These are phyloP conservation scores for Carex sylvatica DNA, from an alignment of 202 grass and related monocot species.

Conservation along the genomic window DNA sequence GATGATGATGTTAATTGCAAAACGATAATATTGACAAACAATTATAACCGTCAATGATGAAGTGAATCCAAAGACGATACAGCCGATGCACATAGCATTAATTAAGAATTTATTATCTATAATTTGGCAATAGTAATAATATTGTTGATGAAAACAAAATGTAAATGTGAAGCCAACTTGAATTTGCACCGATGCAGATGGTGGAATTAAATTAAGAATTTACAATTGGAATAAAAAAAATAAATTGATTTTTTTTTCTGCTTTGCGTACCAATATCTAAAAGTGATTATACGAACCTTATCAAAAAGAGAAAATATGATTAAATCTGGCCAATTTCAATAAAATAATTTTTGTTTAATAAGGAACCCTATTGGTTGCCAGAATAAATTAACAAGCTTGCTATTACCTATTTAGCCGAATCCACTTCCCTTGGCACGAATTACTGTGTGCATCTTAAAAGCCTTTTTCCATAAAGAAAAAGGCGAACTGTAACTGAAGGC, in stretches of 20 bases:
- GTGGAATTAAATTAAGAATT: background rate
- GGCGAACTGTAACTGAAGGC: slow-evolving; percentile 5
- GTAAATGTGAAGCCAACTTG: background rate
- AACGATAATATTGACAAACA: background rate
- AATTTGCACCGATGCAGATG: background rate
- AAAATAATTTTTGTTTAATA: background rate
- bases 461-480: background rate
- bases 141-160: background rate
- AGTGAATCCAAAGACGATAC: background rate
- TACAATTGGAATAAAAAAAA: background rate
- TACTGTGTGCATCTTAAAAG: background rate
- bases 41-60: background rate
- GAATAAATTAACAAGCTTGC: background rate
- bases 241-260: background rate
- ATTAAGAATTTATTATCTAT: slow-evolving; percentile 15
- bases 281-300: background rate
- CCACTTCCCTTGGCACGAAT: background rate
- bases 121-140: background rate
- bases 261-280: background rate
- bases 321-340: background rate
- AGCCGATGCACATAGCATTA: background rate
- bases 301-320: background rate
- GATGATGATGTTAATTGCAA: background rate
- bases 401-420: background rate
- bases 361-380: background rate